phyloP scores from a whole-genome alignment of 2,329 filamentous ascomycete species.

The Shiraia bambusicola region DNA sequence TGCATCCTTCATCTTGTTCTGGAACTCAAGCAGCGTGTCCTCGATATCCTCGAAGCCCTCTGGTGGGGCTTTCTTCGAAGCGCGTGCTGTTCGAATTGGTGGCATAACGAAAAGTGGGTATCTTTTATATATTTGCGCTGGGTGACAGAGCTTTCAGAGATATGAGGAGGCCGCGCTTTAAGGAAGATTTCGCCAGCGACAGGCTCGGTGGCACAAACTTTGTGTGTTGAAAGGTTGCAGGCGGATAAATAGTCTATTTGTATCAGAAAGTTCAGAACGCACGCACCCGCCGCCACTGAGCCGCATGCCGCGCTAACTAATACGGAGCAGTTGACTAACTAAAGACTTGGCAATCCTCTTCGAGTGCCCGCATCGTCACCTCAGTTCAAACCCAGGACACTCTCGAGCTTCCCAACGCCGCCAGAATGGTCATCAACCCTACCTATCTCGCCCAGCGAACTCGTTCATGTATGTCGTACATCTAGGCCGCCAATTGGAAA shows the following conservation, averaged over 20 bases:
- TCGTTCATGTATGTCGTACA: constrained; percentile 50
- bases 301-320: constrained; percentile 10
- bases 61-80: constrained; percentile 78
- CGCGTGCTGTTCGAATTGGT: constrained; percentile 67
- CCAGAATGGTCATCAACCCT: constrained; percentile 77
- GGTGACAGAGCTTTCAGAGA: neutral
- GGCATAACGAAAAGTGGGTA: constrained; percentile 62
- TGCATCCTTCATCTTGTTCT: constrained; percentile 92
- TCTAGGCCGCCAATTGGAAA: constrained; percentile 15
- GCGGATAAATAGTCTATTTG: constrained; percentile 15
- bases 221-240: constrained; percentile 5
- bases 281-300: constrained; percentile 14
- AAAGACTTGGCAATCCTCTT: constrained; percentile 32
- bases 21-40: constrained; percentile 80
- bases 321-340: too few relatives aligned
- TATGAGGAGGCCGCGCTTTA: neutral
- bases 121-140: constrained; percentile 1
- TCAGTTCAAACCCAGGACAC: constrained; percentile 19
- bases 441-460: constrained; percentile 75
- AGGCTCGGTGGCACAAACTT: neutral
- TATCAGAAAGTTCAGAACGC: constrained; percentile 12
- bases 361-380: constrained; percentile 37
- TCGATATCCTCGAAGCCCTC: constrained; percentile 88
- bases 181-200: neutral
- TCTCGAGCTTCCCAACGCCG: constrained; percentile 31